These are phyloP conservation scores for Pyricularia pennisetigena DNA, from an alignment of 2,329 filamentous ascomycete genomes.

Conservation along the genomic window DNA sequence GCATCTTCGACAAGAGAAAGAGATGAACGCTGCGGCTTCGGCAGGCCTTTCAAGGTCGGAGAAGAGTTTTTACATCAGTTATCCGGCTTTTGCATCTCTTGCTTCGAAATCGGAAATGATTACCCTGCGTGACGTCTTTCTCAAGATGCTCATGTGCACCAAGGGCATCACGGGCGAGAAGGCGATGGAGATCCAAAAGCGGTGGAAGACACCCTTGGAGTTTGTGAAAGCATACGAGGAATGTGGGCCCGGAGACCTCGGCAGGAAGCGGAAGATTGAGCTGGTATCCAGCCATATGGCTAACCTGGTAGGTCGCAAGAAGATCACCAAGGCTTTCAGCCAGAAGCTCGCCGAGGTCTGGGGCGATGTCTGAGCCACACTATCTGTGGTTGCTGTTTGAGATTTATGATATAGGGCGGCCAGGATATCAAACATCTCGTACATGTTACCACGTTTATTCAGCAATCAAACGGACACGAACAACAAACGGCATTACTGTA, in stretches of 20 bases:
- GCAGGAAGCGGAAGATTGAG: slow-evolving; percentile 46
- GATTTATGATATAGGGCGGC: background rate
- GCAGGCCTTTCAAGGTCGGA: background rate
- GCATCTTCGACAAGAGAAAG: slow-evolving; percentile 38
- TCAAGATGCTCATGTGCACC: slow-evolving; percentile 83
- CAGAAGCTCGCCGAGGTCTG: slow-evolving; percentile 64
- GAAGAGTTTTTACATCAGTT: slow-evolving; percentile 49
- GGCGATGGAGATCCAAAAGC: slow-evolving; percentile 67
- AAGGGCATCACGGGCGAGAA: slow-evolving; percentile 67
- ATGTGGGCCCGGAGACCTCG: slow-evolving; percentile 29
- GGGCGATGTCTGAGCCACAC: slow-evolving; percentile 37
- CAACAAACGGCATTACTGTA: background rate
- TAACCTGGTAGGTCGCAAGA: slow-evolving; percentile 55
- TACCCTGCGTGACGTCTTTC: slow-evolving; percentile 62
- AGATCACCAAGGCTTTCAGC: slow-evolving; percentile 55
- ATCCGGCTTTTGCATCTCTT: slow-evolving; percentile 60
- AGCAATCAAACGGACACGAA: background rate
- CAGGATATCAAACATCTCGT: background rate
- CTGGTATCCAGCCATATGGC: slow-evolving; percentile 49
- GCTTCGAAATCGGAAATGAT: slow-evolving; percentile 67
- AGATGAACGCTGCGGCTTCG: background rate
- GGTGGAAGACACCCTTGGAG: slow-evolving; percentile 65
- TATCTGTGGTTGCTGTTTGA: background rate
- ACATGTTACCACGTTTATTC: background rate
- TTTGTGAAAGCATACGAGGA: slow-evolving; percentile 60